A percentile compares a stretch with the other conserved stretches of the same genome.
These are phyloP conservation scores for Musa acuminata DNA, from an alignment of 176 grass and related monocot genomes.

Conservation along the genomic window DNA sequence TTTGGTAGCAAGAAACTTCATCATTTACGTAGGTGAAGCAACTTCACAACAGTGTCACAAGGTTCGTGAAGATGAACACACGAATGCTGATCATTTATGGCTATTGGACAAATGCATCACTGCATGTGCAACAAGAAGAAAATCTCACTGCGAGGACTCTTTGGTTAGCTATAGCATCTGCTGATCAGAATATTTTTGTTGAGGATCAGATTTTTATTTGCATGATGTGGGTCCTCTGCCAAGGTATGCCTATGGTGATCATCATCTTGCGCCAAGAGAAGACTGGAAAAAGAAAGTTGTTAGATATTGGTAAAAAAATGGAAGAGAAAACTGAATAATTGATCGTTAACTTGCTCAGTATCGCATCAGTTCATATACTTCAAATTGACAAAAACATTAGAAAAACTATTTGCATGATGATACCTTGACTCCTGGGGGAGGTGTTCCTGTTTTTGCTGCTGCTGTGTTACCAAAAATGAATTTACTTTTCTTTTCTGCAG, in stretches of 20 bases:
- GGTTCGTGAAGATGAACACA: neutral
- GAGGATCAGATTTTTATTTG: no score
- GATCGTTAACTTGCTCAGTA: no score
- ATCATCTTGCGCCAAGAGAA: neutral
- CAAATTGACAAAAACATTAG: no score
- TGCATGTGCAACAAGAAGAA: neutral
- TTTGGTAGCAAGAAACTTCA: neutral
- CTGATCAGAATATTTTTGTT: no score
- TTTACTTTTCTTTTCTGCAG: neutral
- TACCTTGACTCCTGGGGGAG: constrained; percentile 2
- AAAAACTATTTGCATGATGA: neutral
- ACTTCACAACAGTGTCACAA: neutral
- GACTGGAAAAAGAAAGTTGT: neutral
- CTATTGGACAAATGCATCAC: neutral
- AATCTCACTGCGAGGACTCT: neutral
- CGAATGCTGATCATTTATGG: neutral
- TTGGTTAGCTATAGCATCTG: no score
- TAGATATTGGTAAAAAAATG: no score
- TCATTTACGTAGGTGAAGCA: neutral
- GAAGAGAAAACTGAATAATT: no score
- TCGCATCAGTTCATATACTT: no score
- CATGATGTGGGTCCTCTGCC: no score
- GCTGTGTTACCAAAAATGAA: neutral
- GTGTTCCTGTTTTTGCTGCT: constrained; percentile 5
- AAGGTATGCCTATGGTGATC: neutral